Evolutionary conservation across 2,329 filamentous ascomycete species (phyloP).

Genomic region (Talaromyces sp.): DNA sequence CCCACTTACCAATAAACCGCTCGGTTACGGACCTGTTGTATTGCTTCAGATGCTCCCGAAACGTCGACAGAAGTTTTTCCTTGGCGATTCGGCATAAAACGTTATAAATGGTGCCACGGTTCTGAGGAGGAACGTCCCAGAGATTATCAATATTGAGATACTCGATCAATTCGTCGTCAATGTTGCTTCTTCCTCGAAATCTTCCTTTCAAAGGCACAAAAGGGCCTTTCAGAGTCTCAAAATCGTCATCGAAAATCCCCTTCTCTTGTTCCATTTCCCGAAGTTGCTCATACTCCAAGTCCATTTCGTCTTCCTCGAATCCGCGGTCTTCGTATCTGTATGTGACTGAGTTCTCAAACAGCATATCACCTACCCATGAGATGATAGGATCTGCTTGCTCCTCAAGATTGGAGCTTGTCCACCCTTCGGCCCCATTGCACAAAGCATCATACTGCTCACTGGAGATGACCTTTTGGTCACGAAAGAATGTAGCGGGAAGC

Average conservation of each 20-base stretch:
- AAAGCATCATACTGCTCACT: conserved; percentile 61
- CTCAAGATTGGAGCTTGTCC: conserved; percentile 32
- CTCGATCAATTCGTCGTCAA: neutral
- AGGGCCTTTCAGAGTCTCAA: conserved; percentile 50
- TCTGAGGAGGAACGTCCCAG: conserved; percentile 52
- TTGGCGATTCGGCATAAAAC: conserved; percentile 57
- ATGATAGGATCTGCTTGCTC: conserved; percentile 38
- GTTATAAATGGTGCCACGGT: conserved; percentile 64
- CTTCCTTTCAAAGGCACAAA: conserved; percentile 41
- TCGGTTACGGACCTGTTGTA: conserved; percentile 51
- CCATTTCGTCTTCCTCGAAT: conserved; percentile 56
- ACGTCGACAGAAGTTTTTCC: conserved; percentile 37
- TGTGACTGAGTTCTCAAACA: conserved; percentile 42
- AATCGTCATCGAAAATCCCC: conserved; percentile 46
- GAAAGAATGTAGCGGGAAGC: conserved; percentile 53
- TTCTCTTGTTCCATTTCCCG: conserved; percentile 58
- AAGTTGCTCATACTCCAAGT: conserved; percentile 58
- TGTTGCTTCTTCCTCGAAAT: conserved; percentile 25
- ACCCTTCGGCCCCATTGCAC: conserved; percentile 42
- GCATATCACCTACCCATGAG: conserved; percentile 55
- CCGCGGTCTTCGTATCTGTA: conserved; percentile 47
- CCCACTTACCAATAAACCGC: conserved; percentile 55
- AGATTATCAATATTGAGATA: conserved; percentile 48
- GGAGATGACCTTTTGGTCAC: conserved; percentile 55
- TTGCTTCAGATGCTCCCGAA: conserved; percentile 48